Evolutionary conservation across 73 alveolate genomes (phyloP).

Genomic region (Symbiodinium natans): DNA sequence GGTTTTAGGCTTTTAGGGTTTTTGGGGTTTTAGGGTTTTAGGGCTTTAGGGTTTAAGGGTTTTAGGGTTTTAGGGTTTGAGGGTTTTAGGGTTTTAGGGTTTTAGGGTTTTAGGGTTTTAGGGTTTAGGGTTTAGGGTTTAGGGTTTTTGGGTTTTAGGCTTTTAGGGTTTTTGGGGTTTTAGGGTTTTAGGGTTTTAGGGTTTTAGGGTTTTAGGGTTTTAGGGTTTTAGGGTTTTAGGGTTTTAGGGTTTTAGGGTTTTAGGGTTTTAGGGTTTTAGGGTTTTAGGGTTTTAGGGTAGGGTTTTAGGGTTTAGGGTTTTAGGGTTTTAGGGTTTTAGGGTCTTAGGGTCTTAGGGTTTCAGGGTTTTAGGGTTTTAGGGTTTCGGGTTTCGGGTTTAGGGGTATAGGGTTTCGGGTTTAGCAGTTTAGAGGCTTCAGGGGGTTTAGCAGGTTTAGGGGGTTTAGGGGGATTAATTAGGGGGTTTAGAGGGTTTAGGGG

Average conservation of each 20-base stretch:
- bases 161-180: not conserved
- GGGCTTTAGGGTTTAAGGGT: not conserved
- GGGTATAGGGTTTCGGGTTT: not conserved
- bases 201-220: not conserved
- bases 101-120: no score
- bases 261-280: not conserved
- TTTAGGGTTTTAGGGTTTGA: not conserved
- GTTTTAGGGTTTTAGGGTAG: not conserved
- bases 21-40: no score
- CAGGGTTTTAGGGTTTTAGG: not conserved
- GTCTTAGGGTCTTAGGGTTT: no score
- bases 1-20: no score
- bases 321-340: not conserved
- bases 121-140: no score
- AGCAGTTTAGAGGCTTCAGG: no score
- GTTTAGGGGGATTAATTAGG: not conserved
- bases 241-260: no score
- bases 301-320: not conserved
- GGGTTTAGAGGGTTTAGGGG: no score
- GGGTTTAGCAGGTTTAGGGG: not conserved
- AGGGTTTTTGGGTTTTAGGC: no score
- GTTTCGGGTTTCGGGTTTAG: not conserved
- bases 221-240: no score
- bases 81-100: not conserved
- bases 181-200: not conserved